These are phyloP conservation scores for Silybum marianum DNA, from an alignment of 129 eudicot genomes.

Conservation along the genomic window DNA sequence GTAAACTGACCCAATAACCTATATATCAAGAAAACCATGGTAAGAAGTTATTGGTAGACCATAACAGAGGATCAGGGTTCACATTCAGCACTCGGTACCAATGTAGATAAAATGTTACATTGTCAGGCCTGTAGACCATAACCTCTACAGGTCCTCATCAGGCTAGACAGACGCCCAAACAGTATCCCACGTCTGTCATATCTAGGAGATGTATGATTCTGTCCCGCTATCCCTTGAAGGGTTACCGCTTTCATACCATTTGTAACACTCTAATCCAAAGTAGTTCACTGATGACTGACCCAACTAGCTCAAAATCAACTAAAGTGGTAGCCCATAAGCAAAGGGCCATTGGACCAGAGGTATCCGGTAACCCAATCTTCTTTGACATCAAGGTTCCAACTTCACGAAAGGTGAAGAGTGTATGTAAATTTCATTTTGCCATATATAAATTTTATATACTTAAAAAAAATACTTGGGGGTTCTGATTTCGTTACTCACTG, in stretches of 20 bases:
- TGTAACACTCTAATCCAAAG: neutral
- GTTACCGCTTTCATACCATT: neutral
- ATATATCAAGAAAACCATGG: neutral
- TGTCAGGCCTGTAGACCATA: no score
- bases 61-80: neutral
- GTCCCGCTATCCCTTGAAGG: neutral
- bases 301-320: neutral
- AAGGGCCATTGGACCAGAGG: neutral
- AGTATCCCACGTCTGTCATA: neutral
- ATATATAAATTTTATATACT: no score
- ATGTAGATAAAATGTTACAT: no score
- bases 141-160: no score
- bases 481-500: neutral
- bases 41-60: neutral
- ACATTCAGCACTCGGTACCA: neutral
- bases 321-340: neutral
- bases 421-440: neutral
- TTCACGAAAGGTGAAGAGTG: neutral
- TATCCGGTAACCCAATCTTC: neutral
- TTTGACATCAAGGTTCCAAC: neutral
- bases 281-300: neutral
- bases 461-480: neutral
- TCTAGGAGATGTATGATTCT: neutral
- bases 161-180: neutral
- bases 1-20: neutral